phyloP scores from a whole-genome alignment of 768 basidiomycete genomes.

The Pilatotrama ljubarskyi region DNA sequence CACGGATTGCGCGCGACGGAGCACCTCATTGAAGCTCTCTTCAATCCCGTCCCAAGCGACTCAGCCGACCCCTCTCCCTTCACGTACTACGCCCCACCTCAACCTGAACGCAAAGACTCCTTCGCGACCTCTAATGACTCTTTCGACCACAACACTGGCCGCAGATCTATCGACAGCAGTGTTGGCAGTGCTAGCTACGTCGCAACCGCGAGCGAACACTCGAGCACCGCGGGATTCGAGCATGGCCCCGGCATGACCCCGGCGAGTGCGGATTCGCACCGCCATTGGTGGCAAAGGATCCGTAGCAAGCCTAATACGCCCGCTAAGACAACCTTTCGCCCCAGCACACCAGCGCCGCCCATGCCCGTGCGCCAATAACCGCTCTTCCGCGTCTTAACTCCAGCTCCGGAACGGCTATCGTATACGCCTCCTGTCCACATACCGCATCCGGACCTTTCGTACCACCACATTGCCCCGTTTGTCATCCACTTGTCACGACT shows the following conservation, averaged over 20 bases:
- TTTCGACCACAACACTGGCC: constrained; percentile 1
- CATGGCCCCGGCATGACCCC: neutral
- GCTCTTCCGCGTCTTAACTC: neutral
- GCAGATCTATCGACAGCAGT: constrained; percentile 22
- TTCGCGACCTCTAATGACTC: constrained; percentile 6
- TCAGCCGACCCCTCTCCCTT: constrained; percentile 26
- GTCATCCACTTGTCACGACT: neutral
- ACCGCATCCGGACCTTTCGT: neutral
- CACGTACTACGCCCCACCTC: constrained; percentile 29
- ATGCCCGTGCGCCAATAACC: constrained; percentile 10
- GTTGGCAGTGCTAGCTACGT: constrained; percentile 15
- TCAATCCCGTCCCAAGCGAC: constrained; percentile 59
- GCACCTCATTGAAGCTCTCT: constrained; percentile 73
- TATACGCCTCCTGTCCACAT: neutral
- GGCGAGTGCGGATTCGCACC: neutral
- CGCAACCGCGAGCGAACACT: constrained; percentile 15
- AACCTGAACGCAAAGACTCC: neutral
- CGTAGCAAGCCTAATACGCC: constrained; percentile 25
- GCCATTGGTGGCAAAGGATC: constrained; percentile 27
- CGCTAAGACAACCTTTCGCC: neutral
- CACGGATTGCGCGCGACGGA: constrained; percentile 67
- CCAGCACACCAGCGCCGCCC: constrained; percentile 15
- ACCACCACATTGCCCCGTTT: neutral
- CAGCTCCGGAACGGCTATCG: neutral
- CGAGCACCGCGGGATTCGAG: constrained; percentile 10